These are phyloP conservation scores for Collybiopsis luxurians DNA, from an alignment of 768 basidiomycete genomes.

Conservation along the genomic window DNA sequence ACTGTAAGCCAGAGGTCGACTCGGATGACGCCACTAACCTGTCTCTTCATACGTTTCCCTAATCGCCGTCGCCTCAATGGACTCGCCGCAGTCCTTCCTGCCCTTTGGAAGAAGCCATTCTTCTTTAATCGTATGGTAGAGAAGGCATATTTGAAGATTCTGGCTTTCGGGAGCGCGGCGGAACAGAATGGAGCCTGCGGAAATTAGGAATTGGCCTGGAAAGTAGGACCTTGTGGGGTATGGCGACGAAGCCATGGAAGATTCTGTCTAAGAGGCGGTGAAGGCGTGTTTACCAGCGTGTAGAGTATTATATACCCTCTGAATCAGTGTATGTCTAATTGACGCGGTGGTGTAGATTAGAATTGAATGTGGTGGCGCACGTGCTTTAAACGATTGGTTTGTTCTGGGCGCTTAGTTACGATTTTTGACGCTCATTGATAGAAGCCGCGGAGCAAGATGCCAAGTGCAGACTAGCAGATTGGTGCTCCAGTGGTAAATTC, in stretches of 20 bases:
- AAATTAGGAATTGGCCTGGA: constrained; percentile 34
- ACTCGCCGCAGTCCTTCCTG: constrained; percentile 56
- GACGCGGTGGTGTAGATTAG: neutral
- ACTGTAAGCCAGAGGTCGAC: neutral
- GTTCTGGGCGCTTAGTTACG: neutral
- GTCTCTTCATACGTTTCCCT: constrained; percentile 70
- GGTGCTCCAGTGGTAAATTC: too few species aligned
- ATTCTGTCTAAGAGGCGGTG: neutral
- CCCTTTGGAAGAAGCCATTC: constrained; percentile 57
- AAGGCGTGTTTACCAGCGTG: neutral
- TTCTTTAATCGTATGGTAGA: constrained; percentile 26
- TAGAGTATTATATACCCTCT: constrained; percentile 2
- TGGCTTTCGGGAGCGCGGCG: constrained; percentile 16
- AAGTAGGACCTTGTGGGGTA: constrained; percentile 16
- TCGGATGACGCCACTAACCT: constrained; percentile 16
- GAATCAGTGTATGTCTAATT: neutral
- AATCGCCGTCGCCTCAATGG: constrained; percentile 46
- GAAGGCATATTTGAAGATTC: constrained; percentile 35
- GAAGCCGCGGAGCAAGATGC: too few species aligned
- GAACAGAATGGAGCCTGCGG: constrained; percentile 42
- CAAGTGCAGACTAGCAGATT: too few species aligned
- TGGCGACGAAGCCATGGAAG: constrained; percentile 1
- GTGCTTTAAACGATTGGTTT: neutral
- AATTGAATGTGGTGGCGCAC: neutral
- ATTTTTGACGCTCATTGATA: constrained; percentile 5